A percentile compares a stretch with the other conserved stretches of the same genome.
phyloP scores from a whole-genome alignment of 2,329 filamentous ascomycete species.

The Monilinia polystroma region DNA sequence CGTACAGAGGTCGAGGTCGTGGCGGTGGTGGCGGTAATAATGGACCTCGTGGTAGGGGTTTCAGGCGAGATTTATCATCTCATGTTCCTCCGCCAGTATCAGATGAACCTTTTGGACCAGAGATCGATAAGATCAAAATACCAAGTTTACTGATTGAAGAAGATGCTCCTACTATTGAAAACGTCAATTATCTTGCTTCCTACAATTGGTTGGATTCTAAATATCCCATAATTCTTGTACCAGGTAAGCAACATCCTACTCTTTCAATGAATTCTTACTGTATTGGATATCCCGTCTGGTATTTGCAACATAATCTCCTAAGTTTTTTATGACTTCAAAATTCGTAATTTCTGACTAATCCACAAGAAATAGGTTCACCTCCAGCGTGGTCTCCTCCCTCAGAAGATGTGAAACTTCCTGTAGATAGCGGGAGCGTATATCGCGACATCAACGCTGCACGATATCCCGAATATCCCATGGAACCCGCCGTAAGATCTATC shows the following conservation, averaged over 20 bases:
- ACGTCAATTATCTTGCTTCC: conserved; percentile 48
- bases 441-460: conserved; percentile 48
- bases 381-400: conserved; percentile 50
- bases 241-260: conserved; percentile 42
- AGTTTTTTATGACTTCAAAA: not conserved
- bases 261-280: not conserved
- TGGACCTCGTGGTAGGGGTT: not conserved
- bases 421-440: conserved; percentile 45
- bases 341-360: not conserved
- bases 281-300: not conserved
- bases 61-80: conserved; percentile 2
- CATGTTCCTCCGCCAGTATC: conserved; percentile 12
- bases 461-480: conserved; percentile 44
- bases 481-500: conserved; percentile 44
- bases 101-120: conserved; percentile 25
- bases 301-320: not conserved
- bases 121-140: conserved; percentile 28
- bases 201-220: conserved; percentile 51
- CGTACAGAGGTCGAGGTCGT: not conserved
- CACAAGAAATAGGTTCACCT: conserved; percentile 46
- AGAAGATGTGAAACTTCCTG: conserved; percentile 40
- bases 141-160: conserved; percentile 31
- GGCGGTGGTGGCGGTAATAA: not conserved
- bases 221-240: conserved; percentile 45
- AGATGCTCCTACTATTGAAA: conserved; percentile 40